Evolutionary conservation across 257 asterid genomes (phyloP), one percentile per base, ranked within the genome.

Genomic region (Salvia splendens): DNA sequence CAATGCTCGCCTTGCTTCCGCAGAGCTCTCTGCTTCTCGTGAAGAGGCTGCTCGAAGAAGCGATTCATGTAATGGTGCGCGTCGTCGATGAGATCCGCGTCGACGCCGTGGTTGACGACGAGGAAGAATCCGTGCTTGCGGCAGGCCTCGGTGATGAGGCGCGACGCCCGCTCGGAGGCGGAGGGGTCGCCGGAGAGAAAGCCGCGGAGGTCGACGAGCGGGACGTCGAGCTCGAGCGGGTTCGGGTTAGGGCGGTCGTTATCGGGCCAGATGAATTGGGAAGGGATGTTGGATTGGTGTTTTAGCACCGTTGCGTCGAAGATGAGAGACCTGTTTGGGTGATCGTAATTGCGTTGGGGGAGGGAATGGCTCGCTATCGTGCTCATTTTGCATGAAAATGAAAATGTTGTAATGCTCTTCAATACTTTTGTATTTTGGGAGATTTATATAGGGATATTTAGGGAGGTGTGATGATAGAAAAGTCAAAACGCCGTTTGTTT

Each of bases 241-340:
- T 70, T 6, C 6, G 42, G 40, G 6, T 61, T n/a, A 4, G 95
- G 90, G 45, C 84, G 71, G 71, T 90, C 95, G 20, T 84, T 73
- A 48, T 85, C 84, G 2, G 97, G 95, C 97, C 97, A 90, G 9
- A 90, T 63, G 74, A 87, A 90, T 55, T 90, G 86, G 3, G 83
- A 12, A 0, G 97, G 95, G 16, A 90, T 75, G 62, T 60, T 53
- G 50, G 69, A 11, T 20, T 84, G 81, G 59, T 78, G 79, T 40
- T 67, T 71, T 8, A 89, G 36, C 10, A 79, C 64, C 0, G 80
- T 70, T 4, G 87, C 85, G 8, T 89, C 91, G 50, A 89, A 89
- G 41, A 73, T 42, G 4, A 84, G 45, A 2, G 85, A 57, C 20
- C 58, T 68, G 8, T 74, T 66, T 10, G 36, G 73, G 0, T 76